These are phyloP conservation scores for Jatropha curcas DNA, from an alignment of 345 rosid genomes.

Conservation along the genomic window DNA sequence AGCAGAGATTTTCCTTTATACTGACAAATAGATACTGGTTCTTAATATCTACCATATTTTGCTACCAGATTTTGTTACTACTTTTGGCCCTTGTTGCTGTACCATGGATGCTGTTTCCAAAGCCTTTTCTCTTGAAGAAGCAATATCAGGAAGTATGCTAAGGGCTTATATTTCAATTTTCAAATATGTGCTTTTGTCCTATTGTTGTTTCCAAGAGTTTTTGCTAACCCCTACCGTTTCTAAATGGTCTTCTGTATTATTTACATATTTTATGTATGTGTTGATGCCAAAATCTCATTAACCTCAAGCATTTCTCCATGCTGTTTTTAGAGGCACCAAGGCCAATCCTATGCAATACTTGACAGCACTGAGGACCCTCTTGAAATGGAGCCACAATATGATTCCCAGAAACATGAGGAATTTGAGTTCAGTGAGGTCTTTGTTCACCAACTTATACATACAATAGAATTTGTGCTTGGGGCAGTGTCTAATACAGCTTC, in stretches of 20 bases:
- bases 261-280: slow-evolving; percentile 1
- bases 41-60: slow-evolving; percentile 13
- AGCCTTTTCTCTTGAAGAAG: slow-evolving; percentile 90
- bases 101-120: slow-evolving; percentile 97
- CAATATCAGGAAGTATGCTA: slow-evolving; percentile 70
- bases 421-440: slow-evolving; percentile 95
- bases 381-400: slow-evolving; percentile 50
- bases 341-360: slow-evolving; percentile 61
- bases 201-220: background rate
- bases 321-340: slow-evolving; percentile 74
- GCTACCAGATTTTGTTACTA: slow-evolving; percentile 19
- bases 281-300: background rate
- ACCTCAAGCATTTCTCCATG: slow-evolving; percentile 6
- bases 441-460: slow-evolving; percentile 94
- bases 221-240: too few relatives aligned
- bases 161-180: background rate
- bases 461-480: slow-evolving; percentile 97
- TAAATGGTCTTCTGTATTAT: background rate
- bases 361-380: slow-evolving; percentile 66
- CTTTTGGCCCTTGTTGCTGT: slow-evolving; percentile 82
- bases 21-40: background rate
- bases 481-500: slow-evolving; percentile 99
- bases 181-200: background rate
- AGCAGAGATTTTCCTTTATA: background rate
- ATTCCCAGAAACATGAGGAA: slow-evolving; percentile 76